A percentile compares a stretch with the other conserved stretches of the same genome.
Conservation (phyloP, 2,329 filamentous ascomycete genomes). For the Aspergillus udagawae region DNA sequence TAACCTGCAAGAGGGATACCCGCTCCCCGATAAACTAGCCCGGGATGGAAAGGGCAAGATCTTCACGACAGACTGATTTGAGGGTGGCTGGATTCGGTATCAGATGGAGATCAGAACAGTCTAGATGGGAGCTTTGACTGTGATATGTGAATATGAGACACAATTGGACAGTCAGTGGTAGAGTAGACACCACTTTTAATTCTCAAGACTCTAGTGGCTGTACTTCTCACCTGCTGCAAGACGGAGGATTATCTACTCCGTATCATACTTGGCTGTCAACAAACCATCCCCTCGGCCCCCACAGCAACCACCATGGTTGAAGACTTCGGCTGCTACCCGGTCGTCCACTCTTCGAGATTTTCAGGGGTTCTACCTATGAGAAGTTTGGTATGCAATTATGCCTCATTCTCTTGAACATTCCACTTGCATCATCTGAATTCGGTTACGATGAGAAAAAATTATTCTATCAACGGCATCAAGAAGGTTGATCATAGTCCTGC, state of each 20-base stretch:
- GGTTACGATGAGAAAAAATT: too few relatives aligned
- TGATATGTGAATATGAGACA: background rate
- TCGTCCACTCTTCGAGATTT: too few relatives aligned
- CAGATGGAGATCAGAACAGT: background rate
- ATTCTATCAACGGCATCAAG: too few relatives aligned
- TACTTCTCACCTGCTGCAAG: background rate
- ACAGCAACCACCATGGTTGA: constrained; percentile 19
- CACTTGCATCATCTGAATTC: too few relatives aligned
- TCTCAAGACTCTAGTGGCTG: background rate
- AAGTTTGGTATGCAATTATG: too few relatives aligned
- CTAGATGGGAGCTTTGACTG: background rate
- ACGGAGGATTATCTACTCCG: background rate
- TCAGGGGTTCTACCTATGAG: too few relatives aligned
- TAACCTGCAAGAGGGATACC: background rate
- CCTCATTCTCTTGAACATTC: too few relatives aligned
- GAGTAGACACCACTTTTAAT: background rate
- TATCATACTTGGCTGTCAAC: constrained; percentile 13
- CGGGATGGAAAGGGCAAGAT: constrained; percentile 17
- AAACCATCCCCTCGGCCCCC: constrained; percentile 15
- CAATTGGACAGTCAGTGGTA: background rate
- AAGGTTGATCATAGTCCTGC: too few relatives aligned
- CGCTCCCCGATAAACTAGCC: constrained; percentile 2
- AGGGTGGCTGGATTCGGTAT: background rate
- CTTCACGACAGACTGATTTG: constrained; percentile 9
- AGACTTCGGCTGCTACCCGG: background rate